Conservation (phyloP, 2,329 filamentous ascomycete species). For the Paecilomyces fulvus region DNA sequence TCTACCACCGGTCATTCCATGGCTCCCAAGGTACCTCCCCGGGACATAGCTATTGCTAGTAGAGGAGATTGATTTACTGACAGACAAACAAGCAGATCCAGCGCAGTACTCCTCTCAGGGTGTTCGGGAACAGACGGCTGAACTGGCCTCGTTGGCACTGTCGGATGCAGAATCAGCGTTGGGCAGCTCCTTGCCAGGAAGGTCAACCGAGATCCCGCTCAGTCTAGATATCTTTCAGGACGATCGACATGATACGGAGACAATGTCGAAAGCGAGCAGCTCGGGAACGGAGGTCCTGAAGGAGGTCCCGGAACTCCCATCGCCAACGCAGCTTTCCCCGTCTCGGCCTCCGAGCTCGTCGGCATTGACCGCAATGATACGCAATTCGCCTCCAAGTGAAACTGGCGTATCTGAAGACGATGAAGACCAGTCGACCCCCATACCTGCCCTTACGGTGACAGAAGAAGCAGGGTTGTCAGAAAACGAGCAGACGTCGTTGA, state of each 20-base stretch:
- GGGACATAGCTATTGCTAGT: background rate
- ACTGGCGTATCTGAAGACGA: constrained; percentile 12
- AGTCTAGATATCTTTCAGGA: constrained; percentile 22
- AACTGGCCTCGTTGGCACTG: constrained; percentile 74
- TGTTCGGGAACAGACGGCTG: constrained; percentile 78
- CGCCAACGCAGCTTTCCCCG: constrained; percentile 25
- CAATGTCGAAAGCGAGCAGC: constrained; percentile 16
- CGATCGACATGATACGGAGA: constrained; percentile 6
- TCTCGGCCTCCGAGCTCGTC: constrained; percentile 30
- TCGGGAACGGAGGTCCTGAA: constrained; percentile 45
- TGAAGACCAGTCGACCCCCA: constrained; percentile 10
- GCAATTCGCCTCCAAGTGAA: constrained; percentile 26
- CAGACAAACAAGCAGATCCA: constrained; percentile 47
- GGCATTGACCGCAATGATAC: constrained; percentile 44
- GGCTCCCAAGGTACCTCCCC: constrained; percentile 26
- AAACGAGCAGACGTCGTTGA: constrained; percentile 29
- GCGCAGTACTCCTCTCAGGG: constrained; percentile 64
- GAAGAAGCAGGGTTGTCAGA: constrained; percentile 18
- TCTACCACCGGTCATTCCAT: constrained; percentile 38
- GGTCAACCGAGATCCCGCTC: constrained; percentile 18
- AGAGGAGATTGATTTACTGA: background rate
- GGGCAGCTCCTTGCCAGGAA: constrained; percentile 17
- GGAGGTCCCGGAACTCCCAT: constrained; percentile 54
- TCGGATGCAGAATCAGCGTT: constrained; percentile 41
- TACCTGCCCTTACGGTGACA: constrained; percentile 7